phyloP scores from a whole-genome alignment of 306 rosid genomes.

The Alnus rubra region DNA sequence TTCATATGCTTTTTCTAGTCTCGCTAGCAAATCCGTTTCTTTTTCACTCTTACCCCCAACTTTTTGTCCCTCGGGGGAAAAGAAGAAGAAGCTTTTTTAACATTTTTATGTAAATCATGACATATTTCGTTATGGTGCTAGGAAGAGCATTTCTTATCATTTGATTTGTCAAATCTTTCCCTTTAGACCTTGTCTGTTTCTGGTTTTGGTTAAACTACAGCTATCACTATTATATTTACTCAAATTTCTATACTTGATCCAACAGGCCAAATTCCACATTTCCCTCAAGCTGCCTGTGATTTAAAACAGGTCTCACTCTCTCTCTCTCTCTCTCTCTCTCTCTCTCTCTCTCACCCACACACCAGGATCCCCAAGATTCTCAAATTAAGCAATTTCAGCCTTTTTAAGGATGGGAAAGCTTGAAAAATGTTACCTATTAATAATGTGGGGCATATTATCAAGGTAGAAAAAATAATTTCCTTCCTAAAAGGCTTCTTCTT shows the following conservation, averaged over 20 bases:
- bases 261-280: conserved; percentile 24
- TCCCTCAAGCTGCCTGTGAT: conserved; percentile 7
- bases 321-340: neutral
- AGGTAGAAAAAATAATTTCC: no score
- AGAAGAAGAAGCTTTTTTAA: no score
- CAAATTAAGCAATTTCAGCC: no score
- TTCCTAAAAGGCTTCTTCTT: no score
- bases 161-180: neutral
- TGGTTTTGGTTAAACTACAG: neutral
- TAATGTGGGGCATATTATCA: no score
- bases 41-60: no score
- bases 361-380: no score
- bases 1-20: neutral
- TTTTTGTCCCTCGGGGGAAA: no score
- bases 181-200: neutral
- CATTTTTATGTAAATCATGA: no score
- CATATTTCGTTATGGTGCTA: neutral
- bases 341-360: neutral
- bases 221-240: neutral
- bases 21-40: no score
- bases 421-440: no score
- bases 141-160: neutral
- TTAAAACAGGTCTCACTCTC: conserved; percentile 23
- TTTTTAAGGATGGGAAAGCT: no score
- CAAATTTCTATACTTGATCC: neutral